Base-by-base conservation (phyloP, 805 yeast genomes). In the Wickerhamiella hasegawae region DNA sequence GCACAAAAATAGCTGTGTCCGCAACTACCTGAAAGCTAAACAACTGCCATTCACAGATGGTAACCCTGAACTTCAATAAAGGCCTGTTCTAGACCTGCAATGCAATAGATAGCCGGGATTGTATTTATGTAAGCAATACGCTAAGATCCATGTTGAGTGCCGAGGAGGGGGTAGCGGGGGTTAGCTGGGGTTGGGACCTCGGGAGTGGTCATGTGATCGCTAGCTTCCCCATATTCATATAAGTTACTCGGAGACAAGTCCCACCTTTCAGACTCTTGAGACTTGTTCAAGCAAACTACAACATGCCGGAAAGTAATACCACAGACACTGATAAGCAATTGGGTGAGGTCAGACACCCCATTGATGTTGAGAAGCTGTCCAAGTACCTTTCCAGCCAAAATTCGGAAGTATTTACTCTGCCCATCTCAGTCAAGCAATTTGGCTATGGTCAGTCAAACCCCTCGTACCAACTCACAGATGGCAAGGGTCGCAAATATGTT, bases 401-500 rank as follows among this genome's bases (percentile, higher is more conserved):
- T 18, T 47, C 49, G 3, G 29, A 33, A 2, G 37, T 34, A 40
- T 53, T 34, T 43, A 41, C 28, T 15, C 46, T 43, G 5, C 69
- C 67, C 1, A 52, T 53, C 11, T 43, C 41, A 0, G 48, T 69
- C 29, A 55, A 62, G 40, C 80, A 73, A 51, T 73, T 73, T 54
- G 62, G 62, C 19, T 70, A 66, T 48, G 80, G 80, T 12, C 80
- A 73, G 49, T 67, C 74, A 1, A 73, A 73, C 46, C 80, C 79
- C 10, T 71, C 77, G 1, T 73, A 71, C 46, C 60, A 68, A 20
- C 36, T 71, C 18, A 52, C 48, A 2, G 74, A 69, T 41, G 47
- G 58, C 2, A 40, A 41, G 4, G 60, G 60, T 1, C 53, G 48
- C 20, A 53, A 58, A 28, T 63, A 60, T 36, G 78, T 72, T 3